Percentiles rank a stretch among this genome's conserved stretches.
These are phyloP conservation scores for Rhizopus microsporus DNA, from an alignment of 371 early-diverging fungal genomes.

Conservation along the genomic window DNA sequence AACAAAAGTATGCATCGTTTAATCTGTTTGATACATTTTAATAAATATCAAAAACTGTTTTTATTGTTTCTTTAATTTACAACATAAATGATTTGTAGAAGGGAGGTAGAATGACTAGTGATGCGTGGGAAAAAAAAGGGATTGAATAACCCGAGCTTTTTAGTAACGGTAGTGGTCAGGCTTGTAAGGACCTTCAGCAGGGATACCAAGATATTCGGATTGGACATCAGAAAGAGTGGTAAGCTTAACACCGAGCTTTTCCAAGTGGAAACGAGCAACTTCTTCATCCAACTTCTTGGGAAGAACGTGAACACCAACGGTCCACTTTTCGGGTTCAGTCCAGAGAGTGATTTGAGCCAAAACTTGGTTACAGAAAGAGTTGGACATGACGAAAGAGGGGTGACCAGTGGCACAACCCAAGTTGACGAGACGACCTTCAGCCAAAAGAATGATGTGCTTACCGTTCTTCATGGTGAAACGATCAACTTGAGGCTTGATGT, in stretches of 20 bases:
- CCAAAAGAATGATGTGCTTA: constrained; percentile 94
- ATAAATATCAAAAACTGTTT: too few relatives aligned
- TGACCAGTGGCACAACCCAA: constrained; percentile 99
- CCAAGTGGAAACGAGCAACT: constrained; percentile 96
- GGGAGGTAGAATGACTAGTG: neutral
- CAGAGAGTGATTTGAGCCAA: constrained; percentile 98
- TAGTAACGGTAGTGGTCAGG: constrained; percentile 92
- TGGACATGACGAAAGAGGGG: constrained; percentile 99
- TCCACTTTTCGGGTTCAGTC: constrained; percentile 87
- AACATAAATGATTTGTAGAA: neutral
- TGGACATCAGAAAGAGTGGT: constrained; percentile 74
- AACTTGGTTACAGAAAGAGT: constrained; percentile 99
- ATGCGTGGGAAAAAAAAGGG: constrained; percentile 4
- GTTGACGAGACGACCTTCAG: constrained; percentile 99
- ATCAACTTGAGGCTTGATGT: constrained; percentile 99
- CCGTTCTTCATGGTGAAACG: constrained; percentile 94
- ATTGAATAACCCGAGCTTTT: constrained; percentile 12
- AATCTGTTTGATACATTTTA: too few relatives aligned
- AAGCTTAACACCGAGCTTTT: constrained; percentile 94
- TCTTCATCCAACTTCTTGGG: constrained; percentile 99
- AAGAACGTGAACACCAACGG: constrained; percentile 96
- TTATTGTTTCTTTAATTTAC: too few relatives aligned
- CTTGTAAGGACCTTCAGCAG: constrained; percentile 94
- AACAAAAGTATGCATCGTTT: too few relatives aligned
- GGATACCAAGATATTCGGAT: constrained; percentile 87